Evolutionary conservation across 805 yeast genomes (phyloP).

Genomic region (Ogataea siamensis): DNA sequence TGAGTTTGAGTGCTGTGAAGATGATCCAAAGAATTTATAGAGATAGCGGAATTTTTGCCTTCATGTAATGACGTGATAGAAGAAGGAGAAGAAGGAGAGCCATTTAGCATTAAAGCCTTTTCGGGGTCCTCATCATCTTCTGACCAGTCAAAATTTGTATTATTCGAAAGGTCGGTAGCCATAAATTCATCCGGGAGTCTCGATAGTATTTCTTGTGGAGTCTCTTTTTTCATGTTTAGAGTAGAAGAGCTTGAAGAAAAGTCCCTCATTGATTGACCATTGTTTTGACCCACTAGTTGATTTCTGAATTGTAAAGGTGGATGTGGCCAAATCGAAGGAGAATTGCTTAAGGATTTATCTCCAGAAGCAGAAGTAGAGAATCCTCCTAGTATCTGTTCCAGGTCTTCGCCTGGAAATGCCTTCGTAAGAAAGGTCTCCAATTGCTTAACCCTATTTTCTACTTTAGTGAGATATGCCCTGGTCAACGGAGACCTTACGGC

Average conservation of each 20-base stretch:
- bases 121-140: slow-evolving; percentile 45
- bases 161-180: slow-evolving; percentile 22
- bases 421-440: slow-evolving; percentile 45
- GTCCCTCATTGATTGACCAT: not conserved
- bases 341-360: slow-evolving; percentile 12
- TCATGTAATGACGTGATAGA: slow-evolving; percentile 17
- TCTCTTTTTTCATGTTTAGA: not conserved
- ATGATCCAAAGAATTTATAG: slow-evolving; percentile 18
- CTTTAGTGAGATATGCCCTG: slow-evolving; percentile 73
- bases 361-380: slow-evolving; percentile 16
- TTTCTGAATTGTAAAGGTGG: not conserved
- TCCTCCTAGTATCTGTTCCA: slow-evolving; percentile 36
- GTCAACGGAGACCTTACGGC: slow-evolving; percentile 79
- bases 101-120: slow-evolving; percentile 8
- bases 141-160: slow-evolving; percentile 59
- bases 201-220: slow-evolving; percentile 17
- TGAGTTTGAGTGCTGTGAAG: slow-evolving; percentile 5
- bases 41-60: slow-evolving; percentile 17
- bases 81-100: slow-evolving; percentile 18
- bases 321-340: slow-evolving; percentile 18
- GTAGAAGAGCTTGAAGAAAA: slow-evolving; percentile 1
- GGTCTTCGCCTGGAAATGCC: slow-evolving; percentile 43
- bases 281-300: not conserved
- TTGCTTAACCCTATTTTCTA: slow-evolving; percentile 55
- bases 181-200: slow-evolving; percentile 29